Conservation (phyloP, 163 green algal species). For the Chloroidium sp. region DNA sequence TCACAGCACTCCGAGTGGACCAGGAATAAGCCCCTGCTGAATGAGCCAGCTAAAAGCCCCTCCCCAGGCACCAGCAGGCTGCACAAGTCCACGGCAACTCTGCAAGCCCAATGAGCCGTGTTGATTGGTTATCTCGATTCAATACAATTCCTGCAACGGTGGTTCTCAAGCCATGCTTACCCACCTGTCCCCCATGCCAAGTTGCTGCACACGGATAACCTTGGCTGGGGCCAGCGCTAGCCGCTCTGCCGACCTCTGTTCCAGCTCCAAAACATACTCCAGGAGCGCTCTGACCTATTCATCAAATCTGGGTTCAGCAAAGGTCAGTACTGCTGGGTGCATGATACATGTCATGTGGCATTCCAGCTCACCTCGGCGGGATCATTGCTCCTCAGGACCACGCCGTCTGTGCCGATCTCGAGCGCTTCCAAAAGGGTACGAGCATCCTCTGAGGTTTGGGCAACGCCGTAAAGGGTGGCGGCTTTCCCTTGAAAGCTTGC, state of each 20-base stretch:
- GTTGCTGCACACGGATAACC: constrained; percentile 46
- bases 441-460: constrained; percentile 37
- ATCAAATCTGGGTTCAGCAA: background rate
- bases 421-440: constrained; percentile 69
- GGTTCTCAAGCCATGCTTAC: background rate
- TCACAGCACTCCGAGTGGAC: constrained; percentile 81
- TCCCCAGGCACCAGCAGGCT: constrained; percentile 63
- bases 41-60: constrained; percentile 82
- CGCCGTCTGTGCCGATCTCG: constrained; percentile 57
- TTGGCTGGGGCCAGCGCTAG: constrained; percentile 39
- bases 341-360: background rate
- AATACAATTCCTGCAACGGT: background rate
- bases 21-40: constrained; percentile 76
- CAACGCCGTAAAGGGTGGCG: constrained; percentile 51
- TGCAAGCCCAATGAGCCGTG: background rate
- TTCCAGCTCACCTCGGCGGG: constrained; percentile 34
- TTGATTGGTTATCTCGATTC: background rate
- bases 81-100: constrained; percentile 69
- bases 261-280: constrained; percentile 24
- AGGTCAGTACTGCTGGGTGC: background rate
- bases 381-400: constrained; percentile 66
- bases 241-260: constrained; percentile 7
- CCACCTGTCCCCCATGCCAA: constrained; percentile 75
- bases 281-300: constrained; percentile 27
- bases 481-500: constrained; percentile 48